Conservation (phyloP, 441 rosid genomes). For the Pelargonium fulgidum region DNA sequence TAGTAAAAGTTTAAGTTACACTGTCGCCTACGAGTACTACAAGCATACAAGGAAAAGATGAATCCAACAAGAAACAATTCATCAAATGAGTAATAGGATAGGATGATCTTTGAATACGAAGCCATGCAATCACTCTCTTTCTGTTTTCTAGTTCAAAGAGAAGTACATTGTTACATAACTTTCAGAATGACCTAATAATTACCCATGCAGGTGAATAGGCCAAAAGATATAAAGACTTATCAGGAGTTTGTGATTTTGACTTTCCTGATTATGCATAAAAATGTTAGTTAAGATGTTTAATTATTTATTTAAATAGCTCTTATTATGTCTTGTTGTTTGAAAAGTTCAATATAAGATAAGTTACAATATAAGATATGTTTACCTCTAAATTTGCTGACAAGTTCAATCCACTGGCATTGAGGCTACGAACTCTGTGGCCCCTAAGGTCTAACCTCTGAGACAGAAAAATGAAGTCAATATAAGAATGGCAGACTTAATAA, state of each 20-base stretch:
- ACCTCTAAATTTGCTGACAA: constrained; percentile 88
- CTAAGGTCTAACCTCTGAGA: constrained; percentile 91
- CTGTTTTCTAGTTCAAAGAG: neutral
- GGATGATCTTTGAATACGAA: neutral
- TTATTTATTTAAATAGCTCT: no score
- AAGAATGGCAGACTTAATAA: constrained; percentile 17
- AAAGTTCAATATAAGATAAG: neutral
- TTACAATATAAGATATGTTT: constrained; percentile 17
- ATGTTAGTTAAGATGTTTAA: no score
- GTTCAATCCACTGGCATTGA: constrained; percentile 70
- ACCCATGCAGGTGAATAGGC: neutral
- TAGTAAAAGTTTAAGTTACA: neutral
- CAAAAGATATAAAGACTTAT: no score
- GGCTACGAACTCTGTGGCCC: constrained; percentile 87
- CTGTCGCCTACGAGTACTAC: neutral
- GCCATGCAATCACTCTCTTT: neutral
- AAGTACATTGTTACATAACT: neutral
- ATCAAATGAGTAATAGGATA: neutral
- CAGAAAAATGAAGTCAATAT: constrained; percentile 15
- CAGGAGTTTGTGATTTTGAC: no score
- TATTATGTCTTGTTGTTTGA: no score
- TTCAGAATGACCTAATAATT: neutral
- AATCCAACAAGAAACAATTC: neutral
- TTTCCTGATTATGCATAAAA: no score
- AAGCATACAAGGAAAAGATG: neutral